These are phyloP conservation scores for Ceratocystis huliohia DNA, from an alignment of 2,329 filamentous ascomycete species.

Conservation along the genomic window DNA sequence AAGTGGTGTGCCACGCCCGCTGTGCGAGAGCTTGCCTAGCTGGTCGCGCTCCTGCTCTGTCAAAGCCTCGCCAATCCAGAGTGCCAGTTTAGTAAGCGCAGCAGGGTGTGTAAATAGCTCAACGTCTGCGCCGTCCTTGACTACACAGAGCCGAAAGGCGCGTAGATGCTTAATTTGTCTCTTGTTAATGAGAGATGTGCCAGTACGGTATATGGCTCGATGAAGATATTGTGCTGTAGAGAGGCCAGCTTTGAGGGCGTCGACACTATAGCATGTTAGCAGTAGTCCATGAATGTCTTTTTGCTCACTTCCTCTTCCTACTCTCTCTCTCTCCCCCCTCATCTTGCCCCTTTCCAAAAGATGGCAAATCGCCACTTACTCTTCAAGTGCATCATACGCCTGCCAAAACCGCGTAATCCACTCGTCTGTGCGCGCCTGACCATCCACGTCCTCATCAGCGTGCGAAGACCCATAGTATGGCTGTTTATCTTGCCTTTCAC, in stretches of 20 bases:
- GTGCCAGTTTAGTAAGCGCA: slow-evolving; percentile 79
- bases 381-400: slow-evolving; percentile 57
- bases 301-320: background rate
- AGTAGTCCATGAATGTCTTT: slow-evolving; percentile 34
- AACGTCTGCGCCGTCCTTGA: slow-evolving; percentile 88
- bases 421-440: slow-evolving; percentile 45
- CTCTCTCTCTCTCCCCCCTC: slow-evolving; percentile 21
- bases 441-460: slow-evolving; percentile 35
- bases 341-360: background rate
- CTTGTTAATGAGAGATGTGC: slow-evolving; percentile 82
- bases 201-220: slow-evolving; percentile 83
- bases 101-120: slow-evolving; percentile 85
- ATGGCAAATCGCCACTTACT: slow-evolving; percentile 36
- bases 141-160: slow-evolving; percentile 87
- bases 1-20: slow-evolving; percentile 65
- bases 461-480: slow-evolving; percentile 18
- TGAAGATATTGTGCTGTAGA: slow-evolving; percentile 80
- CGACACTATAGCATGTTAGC: slow-evolving; percentile 45
- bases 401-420: slow-evolving; percentile 58
- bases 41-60: slow-evolving; percentile 73
- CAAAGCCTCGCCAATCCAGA: slow-evolving; percentile 90
- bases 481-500: slow-evolving; percentile 22
- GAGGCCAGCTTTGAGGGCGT: slow-evolving; percentile 61
- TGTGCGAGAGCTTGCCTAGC: slow-evolving; percentile 54
- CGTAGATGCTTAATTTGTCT: slow-evolving; percentile 84